phyloP scores from a whole-genome alignment of 148 eudicot genomes.

The Chenopodium suecicum region DNA sequence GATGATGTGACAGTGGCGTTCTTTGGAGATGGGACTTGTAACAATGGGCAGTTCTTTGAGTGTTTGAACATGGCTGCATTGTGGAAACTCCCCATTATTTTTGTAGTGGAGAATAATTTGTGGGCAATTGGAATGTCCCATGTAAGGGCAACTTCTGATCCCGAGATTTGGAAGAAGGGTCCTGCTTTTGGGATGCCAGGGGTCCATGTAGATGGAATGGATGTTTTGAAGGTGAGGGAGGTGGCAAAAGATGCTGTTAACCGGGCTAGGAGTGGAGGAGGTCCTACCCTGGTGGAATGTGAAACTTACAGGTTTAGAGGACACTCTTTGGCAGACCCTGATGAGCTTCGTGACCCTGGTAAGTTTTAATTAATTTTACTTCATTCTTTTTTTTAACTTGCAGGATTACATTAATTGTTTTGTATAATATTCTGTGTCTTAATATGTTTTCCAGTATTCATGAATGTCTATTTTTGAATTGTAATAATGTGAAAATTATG shows the following conservation, averaged over 20 bases:
- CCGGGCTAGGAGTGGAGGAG: slow-evolving; percentile 94
- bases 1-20: slow-evolving; percentile 85
- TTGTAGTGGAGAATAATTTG: slow-evolving; percentile 95
- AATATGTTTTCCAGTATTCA: background rate
- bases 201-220: slow-evolving; percentile 94
- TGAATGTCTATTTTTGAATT: background rate
- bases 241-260: slow-evolving; percentile 83
- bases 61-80: slow-evolving; percentile 97
- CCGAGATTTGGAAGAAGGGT: slow-evolving; percentile 95
- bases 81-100: slow-evolving; percentile 91
- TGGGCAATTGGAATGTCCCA: slow-evolving; percentile 99
- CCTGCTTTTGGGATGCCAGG: slow-evolving; percentile 98
- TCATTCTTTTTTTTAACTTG: background rate
- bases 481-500: background rate
- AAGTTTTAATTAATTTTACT: slow-evolving; percentile 21
- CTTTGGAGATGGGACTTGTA: slow-evolving; percentile 92
- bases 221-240: slow-evolving; percentile 92
- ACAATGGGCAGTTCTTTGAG: slow-evolving; percentile 96
- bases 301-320: slow-evolving; percentile 97
- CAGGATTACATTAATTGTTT: background rate
- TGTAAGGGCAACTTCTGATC: slow-evolving; percentile 88
- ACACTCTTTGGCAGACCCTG: slow-evolving; percentile 99
- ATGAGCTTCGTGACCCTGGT: slow-evolving; percentile 98
- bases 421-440: background rate
- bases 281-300: slow-evolving; percentile 92